Base-by-base conservation (phyloP, 2,329 filamentous ascomycete genomes). In the Arthroderma sp. region DNA sequence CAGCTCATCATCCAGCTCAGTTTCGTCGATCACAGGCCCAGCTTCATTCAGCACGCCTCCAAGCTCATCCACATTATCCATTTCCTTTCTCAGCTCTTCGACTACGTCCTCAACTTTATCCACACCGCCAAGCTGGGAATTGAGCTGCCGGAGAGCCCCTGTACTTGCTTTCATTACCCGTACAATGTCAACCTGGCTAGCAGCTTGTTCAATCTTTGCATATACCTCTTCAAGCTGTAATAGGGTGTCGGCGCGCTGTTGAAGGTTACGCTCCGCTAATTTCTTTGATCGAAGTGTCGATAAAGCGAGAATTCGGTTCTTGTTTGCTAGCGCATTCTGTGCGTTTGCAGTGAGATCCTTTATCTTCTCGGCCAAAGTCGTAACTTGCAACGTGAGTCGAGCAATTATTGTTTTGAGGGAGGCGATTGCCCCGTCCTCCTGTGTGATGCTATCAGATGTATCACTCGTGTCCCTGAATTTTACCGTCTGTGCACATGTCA, bases 1-100 rank as follows among this genome's bases (percentile, higher is more conserved):
- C 51, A 97, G 78, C 74, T 96, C 91, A 60, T 91, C 87, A 63
- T 96, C 90, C 57, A 97, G 82, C 69, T 94, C 91, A 19, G 67
- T 79, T 66, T 95, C 91, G 68, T 95, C 88, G 33, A 95, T 76
- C 61, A 67, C 71, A 56, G 63, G 70, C 41, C 65, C 67, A 11
- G 74, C 77, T 62, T 93, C 88, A 55, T 84, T 83, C 61, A 97
- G 79, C 41, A 91, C 84, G 57, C 79, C 81, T 28, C 83, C 82
- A 21, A 97, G 81, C 73, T 97, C 91, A 67, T 96, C 90, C 23
- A 86, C 83, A 64, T 86, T 83, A 55, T 75, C 79, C 82, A 93
- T 93, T 73, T 94, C 84, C 64, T 91, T 85, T 55, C 86, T 80
- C 66, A 95, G 73, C 53, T 79, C 78, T 63, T 88, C 86, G 55